phyloP scores from a whole-genome alignment of 352 stramenopile species.

The Phytophthora sp. region DNA sequence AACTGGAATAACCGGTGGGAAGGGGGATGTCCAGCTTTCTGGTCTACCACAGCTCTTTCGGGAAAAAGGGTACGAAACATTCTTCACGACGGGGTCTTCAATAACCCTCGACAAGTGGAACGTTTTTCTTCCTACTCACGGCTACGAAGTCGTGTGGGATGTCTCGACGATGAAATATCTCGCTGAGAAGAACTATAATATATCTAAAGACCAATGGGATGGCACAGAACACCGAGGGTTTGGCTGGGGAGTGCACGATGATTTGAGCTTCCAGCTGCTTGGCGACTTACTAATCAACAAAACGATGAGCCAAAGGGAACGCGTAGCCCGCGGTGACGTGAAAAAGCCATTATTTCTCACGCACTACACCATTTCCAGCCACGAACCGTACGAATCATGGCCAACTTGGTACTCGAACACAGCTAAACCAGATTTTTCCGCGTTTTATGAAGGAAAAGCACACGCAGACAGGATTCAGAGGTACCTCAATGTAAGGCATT shows the following conservation, averaged over 20 bases:
- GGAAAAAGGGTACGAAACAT: constrained; percentile 52
- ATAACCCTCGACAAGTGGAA: constrained; percentile 52
- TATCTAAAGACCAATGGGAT: constrained; percentile 33
- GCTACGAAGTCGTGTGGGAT: constrained; percentile 44
- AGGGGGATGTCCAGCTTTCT: constrained; percentile 27
- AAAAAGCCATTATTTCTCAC: constrained; percentile 59
- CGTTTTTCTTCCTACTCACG: constrained; percentile 48
- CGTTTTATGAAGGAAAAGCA: constrained; percentile 45
- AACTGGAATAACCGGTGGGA: constrained; percentile 47
- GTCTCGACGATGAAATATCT: constrained; percentile 36
- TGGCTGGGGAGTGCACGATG: constrained; percentile 54
- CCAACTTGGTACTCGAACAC: constrained; percentile 52
- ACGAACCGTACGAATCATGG: constrained; percentile 33
- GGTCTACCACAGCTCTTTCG: constrained; percentile 55
- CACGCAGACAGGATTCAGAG: constrained; percentile 41
- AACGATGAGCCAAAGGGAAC: constrained; percentile 26
- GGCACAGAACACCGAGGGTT: constrained; percentile 9
- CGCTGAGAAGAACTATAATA: constrained; percentile 35
- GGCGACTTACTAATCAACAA: constrained; percentile 50
- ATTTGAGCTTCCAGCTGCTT: constrained; percentile 47
- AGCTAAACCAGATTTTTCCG: constrained; percentile 55
- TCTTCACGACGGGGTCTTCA: constrained; percentile 51
- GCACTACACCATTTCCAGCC: constrained; percentile 68
- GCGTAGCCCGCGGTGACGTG: constrained; percentile 2
- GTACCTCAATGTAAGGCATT: constrained; percentile 67